Conservation (phyloP, 768 basidiomycete species). For the Kwoniella pini region DNA sequence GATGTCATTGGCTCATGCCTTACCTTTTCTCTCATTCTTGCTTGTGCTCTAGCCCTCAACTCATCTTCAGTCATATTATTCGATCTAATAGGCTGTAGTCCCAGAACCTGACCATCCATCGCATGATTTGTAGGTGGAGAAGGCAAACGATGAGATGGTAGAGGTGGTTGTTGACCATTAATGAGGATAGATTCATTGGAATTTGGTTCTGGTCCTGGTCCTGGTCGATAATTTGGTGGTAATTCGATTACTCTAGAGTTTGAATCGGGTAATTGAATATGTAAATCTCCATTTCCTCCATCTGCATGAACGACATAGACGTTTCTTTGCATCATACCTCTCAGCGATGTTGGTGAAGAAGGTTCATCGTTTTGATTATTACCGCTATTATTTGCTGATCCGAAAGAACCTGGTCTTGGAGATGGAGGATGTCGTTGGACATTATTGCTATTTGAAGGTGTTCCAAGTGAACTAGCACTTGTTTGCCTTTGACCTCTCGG, state of each 20-base stretch:
- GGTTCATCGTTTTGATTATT: slow-evolving; percentile 3
- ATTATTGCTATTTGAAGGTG: background rate
- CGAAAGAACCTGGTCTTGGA: slow-evolving; percentile 15
- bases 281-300: slow-evolving; percentile 30
- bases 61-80: slow-evolving; percentile 21
- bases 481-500: background rate
- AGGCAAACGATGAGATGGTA: background rate
- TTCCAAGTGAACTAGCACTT: background rate
- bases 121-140: background rate
- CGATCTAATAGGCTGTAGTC: background rate
- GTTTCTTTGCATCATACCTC: slow-evolving; percentile 19
- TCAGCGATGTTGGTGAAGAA: slow-evolving; percentile 10
- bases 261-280: slow-evolving; percentile 34
- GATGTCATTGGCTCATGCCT: background rate
- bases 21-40: slow-evolving; percentile 32
- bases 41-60: slow-evolving; percentile 34
- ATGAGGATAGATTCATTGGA: no score
- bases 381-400: slow-evolving; percentile 1
- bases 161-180: background rate
- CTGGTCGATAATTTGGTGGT: slow-evolving; percentile 33
- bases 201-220: slow-evolving; percentile 2
- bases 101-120: no score
- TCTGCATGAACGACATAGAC: slow-evolving; percentile 46
- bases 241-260: slow-evolving; percentile 32
- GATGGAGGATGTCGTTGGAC: background rate